phyloP scores from a whole-genome alignment of 257 asterid genomes.

The Solanum peruvianum region DNA sequence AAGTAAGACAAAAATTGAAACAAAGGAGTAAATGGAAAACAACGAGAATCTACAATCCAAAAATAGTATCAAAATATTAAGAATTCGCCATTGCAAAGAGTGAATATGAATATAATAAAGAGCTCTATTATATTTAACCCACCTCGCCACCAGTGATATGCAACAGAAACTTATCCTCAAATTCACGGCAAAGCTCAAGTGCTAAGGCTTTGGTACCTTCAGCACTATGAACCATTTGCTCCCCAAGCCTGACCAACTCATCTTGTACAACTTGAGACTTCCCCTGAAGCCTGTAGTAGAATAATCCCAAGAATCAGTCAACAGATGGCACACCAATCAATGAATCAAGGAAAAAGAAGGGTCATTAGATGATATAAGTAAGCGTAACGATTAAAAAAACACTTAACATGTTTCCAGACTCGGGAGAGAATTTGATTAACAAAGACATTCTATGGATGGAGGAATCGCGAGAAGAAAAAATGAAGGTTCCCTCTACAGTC shows the following conservation, averaged over 20 bases:
- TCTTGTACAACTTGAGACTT: constrained; percentile 93
- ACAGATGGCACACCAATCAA: not conserved
- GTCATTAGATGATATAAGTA: not conserved
- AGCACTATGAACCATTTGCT: constrained; percentile 76
- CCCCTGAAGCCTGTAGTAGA: constrained; percentile 78
- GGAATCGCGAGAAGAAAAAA: not conserved
- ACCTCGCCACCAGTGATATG: constrained; percentile 93
- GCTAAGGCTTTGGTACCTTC: constrained; percentile 98
- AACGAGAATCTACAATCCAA: not conserved
- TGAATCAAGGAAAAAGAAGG: not conserved
- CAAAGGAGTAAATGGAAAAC: not conserved
- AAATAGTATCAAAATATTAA: not conserved
- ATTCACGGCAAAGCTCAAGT: constrained; percentile 97
- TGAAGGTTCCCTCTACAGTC: not conserved
- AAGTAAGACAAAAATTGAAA: not conserved
- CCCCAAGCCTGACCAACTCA: constrained; percentile 90
- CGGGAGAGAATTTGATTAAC: not conserved
- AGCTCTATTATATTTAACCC: constrained; percentile 1
- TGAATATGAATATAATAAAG: not conserved
- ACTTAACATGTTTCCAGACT: not conserved
- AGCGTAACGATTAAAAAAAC: too few species aligned
- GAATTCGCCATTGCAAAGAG: not conserved
- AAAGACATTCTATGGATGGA: not conserved
- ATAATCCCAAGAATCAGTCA: not conserved
- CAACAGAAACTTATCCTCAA: constrained; percentile 97